Base-by-base conservation (phyloP, 352 stramenopile species). In the Phytophthora colocasiae region DNA sequence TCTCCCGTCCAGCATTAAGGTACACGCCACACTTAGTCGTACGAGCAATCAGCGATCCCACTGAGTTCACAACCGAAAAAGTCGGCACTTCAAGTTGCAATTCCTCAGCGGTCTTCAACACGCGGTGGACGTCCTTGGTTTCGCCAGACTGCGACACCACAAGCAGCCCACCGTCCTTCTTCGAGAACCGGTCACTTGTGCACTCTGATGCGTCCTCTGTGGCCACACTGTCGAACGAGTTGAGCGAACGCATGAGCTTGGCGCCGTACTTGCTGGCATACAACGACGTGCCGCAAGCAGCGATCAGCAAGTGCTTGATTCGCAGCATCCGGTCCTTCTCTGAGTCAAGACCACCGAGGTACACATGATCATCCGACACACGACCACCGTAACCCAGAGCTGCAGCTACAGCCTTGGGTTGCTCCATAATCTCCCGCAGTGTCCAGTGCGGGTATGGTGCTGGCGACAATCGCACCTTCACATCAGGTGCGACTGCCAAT, bases 101-200 rank as follows among this genome's bases (percentile, higher is more conserved):
- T 47, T 92, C 88, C 51, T 96, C 82, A 2, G 97, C 86, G 3
- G 88, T 85, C 66, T 97, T 96, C 17, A 99, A 81, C 41, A 97
- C 96, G 50, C 97, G 95, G 38, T 96, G 90, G 11, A 98, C 97
- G 75, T 99, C 98, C 65, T 98, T 97, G 4, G 98, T 99, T 78
- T 99, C 98, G 8, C 98, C 98, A 24, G 89, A 98, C 77, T 99
- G 98, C 40, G 93, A 99, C 14, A 99, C 96, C 17, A 98, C 97
- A 32, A 99, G 81, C 31, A 99, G 67, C 0, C 95, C 95, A 17
- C 84, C 89, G 27, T 97, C 78, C 48, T 91, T 89, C 54, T 91
- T 91, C 0, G 92, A 75, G 44, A 98, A 87, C n/a, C 97, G 85
- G 40, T 97, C 80, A 63, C 92, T 97, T 3, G 85, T 68, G 69